Evolutionary conservation across 148 eudicot species (phyloP).

Genomic region (Silene latifolia): DNA sequence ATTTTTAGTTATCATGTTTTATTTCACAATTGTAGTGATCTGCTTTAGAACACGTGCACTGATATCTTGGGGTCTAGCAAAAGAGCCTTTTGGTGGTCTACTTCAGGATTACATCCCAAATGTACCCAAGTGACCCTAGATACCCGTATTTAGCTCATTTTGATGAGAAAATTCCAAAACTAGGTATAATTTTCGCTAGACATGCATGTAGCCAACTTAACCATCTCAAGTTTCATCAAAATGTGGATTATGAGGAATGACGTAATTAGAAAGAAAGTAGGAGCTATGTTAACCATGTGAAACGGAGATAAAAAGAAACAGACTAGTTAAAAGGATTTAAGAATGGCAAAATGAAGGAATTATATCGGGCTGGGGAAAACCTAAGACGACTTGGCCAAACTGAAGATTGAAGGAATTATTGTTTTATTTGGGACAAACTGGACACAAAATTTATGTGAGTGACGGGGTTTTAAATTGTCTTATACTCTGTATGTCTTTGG

Average conservation of each 20-base stretch:
- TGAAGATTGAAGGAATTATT: background rate
- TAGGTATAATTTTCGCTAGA: background rate
- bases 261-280: no score
- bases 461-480: background rate
- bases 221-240: background rate
- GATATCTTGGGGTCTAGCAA: background rate
- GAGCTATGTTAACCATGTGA: background rate
- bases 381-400: background rate
- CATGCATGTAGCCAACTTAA: background rate
- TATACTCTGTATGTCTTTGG: background rate
- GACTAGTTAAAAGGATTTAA: background rate
- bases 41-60: background rate
- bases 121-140: background rate
- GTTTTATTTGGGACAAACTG: background rate
- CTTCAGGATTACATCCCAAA: background rate
- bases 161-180: background rate
- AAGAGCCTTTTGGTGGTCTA: background rate
- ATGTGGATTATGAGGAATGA: no score
- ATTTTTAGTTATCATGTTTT: background rate
- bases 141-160: background rate
- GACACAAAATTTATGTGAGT: background rate
- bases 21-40: background rate
- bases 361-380: background rate
- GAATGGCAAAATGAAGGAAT: background rate
- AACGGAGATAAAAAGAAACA: background rate